These are phyloP conservation scores for Camellia japonica DNA, from an alignment of 148 eudicot genomes.

Conservation along the genomic window DNA sequence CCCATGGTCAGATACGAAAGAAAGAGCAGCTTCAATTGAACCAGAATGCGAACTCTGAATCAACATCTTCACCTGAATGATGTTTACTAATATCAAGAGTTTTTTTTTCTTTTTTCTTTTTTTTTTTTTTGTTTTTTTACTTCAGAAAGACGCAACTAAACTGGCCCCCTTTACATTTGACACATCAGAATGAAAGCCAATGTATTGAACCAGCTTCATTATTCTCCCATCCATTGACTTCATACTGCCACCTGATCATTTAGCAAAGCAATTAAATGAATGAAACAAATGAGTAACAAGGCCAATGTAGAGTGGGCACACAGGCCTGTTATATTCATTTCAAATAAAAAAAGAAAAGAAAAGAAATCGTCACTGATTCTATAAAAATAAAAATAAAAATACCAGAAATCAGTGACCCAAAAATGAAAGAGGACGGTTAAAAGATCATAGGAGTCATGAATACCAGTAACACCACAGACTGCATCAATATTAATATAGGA, in stretches of 20 bases:
- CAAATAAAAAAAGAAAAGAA: background rate
- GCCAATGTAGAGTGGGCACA: too few species aligned
- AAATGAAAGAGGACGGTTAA: too few species aligned
- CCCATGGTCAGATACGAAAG: slow-evolving; percentile 15
- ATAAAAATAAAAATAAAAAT: too few species aligned
- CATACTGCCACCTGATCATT: slow-evolving; percentile 18
- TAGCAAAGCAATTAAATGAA: slow-evolving; percentile 9
- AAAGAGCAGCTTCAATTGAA: slow-evolving; percentile 23
- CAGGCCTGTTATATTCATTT: background rate
- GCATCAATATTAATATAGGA: too few species aligned
- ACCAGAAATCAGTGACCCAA: too few species aligned
- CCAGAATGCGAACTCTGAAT: slow-evolving; percentile 25
- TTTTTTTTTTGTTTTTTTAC: background rate
- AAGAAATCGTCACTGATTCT: background rate
- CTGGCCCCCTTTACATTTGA: background rate
- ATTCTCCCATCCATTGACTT: slow-evolving; percentile 3
- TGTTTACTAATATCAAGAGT: background rate
- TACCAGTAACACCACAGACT: too few species aligned
- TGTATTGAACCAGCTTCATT: slow-evolving; percentile 6
- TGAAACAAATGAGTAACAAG: background rate
- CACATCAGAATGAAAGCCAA: background rate
- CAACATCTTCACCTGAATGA: slow-evolving; percentile 27
- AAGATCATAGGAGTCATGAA: too few species aligned
- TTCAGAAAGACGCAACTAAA: background rate
- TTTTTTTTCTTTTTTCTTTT: background rate